Conservation (phyloP, 2,329 filamentous ascomycete species). For the Pseudonectria buxi region DNA sequence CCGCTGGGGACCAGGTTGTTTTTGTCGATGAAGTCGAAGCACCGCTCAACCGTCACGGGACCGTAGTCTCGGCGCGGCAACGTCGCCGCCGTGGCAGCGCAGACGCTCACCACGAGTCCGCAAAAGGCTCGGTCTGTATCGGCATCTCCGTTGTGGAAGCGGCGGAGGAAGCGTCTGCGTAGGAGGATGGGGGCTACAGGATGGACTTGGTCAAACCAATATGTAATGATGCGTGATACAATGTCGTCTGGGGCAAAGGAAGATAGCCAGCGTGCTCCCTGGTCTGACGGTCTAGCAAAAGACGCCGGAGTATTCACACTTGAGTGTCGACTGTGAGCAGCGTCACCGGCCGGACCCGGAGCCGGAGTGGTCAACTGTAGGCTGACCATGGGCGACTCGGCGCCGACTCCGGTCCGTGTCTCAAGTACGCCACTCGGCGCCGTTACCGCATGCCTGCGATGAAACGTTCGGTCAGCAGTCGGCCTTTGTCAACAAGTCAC, state of each 20-base stretch:
- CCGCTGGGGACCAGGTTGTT: constrained; percentile 17
- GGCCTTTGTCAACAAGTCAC: too few relatives aligned
- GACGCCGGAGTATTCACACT: not conserved
- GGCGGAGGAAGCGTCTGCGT: constrained; percentile 23
- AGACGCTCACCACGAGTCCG: constrained; percentile 29
- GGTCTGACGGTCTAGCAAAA: not conserved
- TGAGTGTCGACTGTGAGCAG: constrained; percentile 3
- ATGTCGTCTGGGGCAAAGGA: constrained; percentile 10
- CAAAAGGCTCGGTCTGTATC: constrained; percentile 23
- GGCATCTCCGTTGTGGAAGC: constrained; percentile 19
- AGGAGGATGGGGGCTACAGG: constrained; percentile 28
- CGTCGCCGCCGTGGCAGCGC: constrained; percentile 27
- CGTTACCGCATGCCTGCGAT: constrained; percentile 8
- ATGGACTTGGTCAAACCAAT: constrained; percentile 32
- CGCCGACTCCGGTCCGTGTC: too few relatives aligned
- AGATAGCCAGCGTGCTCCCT: constrained; percentile 8
- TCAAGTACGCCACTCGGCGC: too few relatives aligned
- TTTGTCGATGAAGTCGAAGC: constrained; percentile 23
- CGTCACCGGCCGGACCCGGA: not conserved
- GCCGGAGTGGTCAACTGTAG: constrained; percentile 1
- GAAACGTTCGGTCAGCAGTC: too few relatives aligned
- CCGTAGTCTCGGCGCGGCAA: constrained; percentile 22
- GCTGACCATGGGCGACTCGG: not conserved
- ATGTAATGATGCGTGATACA: constrained; percentile 17
- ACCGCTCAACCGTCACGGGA: constrained; percentile 21